Evolutionary conservation across 2,329 filamentous ascomycete genomes (phyloP), one percentile per base, ranked within the genome.

Genomic region (Penicillium palitans): DNA sequence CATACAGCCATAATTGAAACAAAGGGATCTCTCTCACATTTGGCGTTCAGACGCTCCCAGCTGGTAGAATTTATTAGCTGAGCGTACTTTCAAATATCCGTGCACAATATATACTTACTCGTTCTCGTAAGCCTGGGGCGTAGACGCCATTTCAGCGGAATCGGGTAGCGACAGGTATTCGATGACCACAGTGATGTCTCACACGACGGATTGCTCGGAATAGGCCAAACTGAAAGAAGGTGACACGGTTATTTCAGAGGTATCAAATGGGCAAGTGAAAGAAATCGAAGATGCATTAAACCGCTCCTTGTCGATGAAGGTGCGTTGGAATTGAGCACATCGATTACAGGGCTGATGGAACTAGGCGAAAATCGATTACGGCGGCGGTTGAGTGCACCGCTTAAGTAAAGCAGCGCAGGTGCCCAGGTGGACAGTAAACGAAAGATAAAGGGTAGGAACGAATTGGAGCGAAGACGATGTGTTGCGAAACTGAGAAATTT

Each of bases 1-100:
- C 6, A 3, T 19, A 29, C 1, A 47, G 4, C 25, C n/a, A 52
- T 31, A 19, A 10, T 24, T 8, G 13, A 33, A 13, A 39, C 6
- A 2, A 15, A 5, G 2, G 17, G 3, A n/a, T 27, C 4, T 24
- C 8, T 29, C 54, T 45, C 6, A 57, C 54, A 57, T 19, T 57
- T 52, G 10, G 54, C 54, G 24, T 52, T 52, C 10, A 31, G 6
- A 12, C 41, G 48, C 24, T 57, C 54, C 54, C 54, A 57, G 8
- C 54, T 57, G 10, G 31, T 0, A 10, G n/a, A 5, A 19, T 31
- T n/a, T 10, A 31, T 52, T 52, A 52, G 49, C 15, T 2, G 12
- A 15, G 25, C 3, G 15, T 7, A 24, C 37, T 44, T 47, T 24
- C 9, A 21, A 27, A 9, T 27, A 50, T 39, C 8, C 3, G 21